Evolutionary conservation across 371 early-diverging fungal genomes (phyloP).

Genomic region (Actinomortierella wolfii): DNA sequence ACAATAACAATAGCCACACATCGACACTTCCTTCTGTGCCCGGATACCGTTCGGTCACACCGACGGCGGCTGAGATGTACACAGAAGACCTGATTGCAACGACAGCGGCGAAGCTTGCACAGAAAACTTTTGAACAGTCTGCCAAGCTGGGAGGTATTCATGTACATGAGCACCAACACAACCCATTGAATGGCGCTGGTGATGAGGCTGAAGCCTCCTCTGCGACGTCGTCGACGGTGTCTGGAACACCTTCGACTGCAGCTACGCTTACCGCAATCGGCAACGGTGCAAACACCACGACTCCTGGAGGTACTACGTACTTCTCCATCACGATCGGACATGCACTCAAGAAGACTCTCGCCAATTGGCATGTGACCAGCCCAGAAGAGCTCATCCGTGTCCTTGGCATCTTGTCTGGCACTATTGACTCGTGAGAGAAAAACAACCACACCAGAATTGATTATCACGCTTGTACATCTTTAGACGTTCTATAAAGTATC

Average conservation of each 20-base stretch:
- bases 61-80: slow-evolving; percentile 17
- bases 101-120: slow-evolving; percentile 32
- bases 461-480: too few relatives aligned
- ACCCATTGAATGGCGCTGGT: background rate
- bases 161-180: slow-evolving; percentile 1
- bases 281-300: background rate
- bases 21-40: slow-evolving; percentile 3
- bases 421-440: slow-evolving; percentile 10
- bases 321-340: slow-evolving; percentile 77
- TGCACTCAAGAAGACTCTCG: slow-evolving; percentile 79
- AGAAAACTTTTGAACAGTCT: slow-evolving; percentile 21
- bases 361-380: slow-evolving; percentile 74
- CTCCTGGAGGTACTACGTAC: slow-evolving; percentile 42
- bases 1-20: slow-evolving; percentile 1
- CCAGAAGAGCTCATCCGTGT: slow-evolving; percentile 60
- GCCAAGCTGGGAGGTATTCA: slow-evolving; percentile 8
- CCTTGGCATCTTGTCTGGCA: slow-evolving; percentile 41
- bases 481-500: too few relatives aligned
- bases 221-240: too few relatives aligned
- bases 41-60: slow-evolving; percentile 1
- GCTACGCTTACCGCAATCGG: too few relatives aligned
- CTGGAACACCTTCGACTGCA: too few relatives aligned
- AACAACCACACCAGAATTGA: too few relatives aligned
- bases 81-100: slow-evolving; percentile 20
- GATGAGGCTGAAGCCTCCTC: too few relatives aligned